Evolutionary conservation across 139 green algal genomes (phyloP).

Genomic region (Ettlia oleoabundans): DNA sequence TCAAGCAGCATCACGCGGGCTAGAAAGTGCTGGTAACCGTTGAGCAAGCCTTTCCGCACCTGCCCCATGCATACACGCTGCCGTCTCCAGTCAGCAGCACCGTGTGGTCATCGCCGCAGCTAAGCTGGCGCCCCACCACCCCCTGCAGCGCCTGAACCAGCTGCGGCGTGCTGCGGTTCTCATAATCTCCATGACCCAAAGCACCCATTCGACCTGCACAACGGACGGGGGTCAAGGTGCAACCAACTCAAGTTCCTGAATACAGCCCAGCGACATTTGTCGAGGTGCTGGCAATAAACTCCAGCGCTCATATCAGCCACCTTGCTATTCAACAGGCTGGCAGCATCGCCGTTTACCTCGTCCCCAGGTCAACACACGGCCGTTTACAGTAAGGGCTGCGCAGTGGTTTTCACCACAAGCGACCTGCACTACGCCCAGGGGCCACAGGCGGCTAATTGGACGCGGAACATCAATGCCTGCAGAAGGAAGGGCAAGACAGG

Average conservation of each 20-base stretch:
- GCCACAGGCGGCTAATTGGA: constrained; percentile 58
- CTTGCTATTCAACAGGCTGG: not conserved
- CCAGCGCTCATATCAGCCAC: no score
- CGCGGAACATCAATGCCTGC: constrained; percentile 29
- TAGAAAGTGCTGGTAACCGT: no score
- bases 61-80: constrained; percentile 63
- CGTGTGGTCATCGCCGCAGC: constrained; percentile 74
- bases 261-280: not conserved
- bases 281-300: not conserved
- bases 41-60: no score
- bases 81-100: constrained; percentile 52
- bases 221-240: not conserved
- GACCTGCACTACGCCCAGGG: constrained; percentile 64
- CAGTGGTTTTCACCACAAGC: constrained; percentile 78
- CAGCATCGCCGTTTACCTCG: constrained; percentile 31
- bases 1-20: no score
- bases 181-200: constrained; percentile 70
- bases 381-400: constrained; percentile 63
- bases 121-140: constrained; percentile 14
- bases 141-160: constrained; percentile 51
- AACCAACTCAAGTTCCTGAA: not conserved
- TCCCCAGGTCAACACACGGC: constrained; percentile 79
- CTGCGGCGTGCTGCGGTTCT: constrained; percentile 43
- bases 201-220: constrained; percentile 23
- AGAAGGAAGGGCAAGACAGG: not conserved